Evolutionary conservation across 306 rosid species (phyloP).

Genomic region (Trifolium dubium): DNA sequence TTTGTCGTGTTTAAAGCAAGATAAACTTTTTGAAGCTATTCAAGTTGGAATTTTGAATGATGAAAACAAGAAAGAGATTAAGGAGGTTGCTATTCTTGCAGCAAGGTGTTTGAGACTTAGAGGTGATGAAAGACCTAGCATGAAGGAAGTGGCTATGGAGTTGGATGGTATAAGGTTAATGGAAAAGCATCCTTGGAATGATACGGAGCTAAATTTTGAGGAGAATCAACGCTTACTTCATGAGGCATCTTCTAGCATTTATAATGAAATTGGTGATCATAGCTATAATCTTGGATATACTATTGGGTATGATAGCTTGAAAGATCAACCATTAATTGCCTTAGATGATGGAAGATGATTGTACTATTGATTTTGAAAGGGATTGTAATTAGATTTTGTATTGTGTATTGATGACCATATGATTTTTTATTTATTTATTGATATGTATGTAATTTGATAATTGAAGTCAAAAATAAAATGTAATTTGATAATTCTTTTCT

Average conservation of each 20-base stretch:
- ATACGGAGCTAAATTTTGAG: neutral
- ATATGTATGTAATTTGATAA: no score
- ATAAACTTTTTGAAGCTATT: neutral
- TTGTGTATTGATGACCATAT: no score
- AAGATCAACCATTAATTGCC: neutral
- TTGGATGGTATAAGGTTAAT: neutral
- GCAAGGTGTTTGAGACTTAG: neutral
- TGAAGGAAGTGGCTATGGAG: neutral
- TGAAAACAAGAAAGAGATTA: neutral
- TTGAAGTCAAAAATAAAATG: no score
- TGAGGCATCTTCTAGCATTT: neutral
- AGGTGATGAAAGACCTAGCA: neutral
- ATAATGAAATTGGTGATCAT: neutral
- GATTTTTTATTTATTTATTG: no score
- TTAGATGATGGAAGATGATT: neutral
- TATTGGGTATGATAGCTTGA: neutral
- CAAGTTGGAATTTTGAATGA: neutral
- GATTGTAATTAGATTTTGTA: no score
- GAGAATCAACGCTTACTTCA: neutral
- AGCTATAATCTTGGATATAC: neutral
- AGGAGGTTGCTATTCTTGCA: neutral
- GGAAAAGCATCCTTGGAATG: neutral
- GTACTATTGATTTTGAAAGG: no score
- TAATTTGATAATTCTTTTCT: no score
- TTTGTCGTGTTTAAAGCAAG: neutral